These are phyloP conservation scores for Geopyxis carbonaria DNA, from an alignment of 495 filamentous ascomycete genomes.

Conservation along the genomic window DNA sequence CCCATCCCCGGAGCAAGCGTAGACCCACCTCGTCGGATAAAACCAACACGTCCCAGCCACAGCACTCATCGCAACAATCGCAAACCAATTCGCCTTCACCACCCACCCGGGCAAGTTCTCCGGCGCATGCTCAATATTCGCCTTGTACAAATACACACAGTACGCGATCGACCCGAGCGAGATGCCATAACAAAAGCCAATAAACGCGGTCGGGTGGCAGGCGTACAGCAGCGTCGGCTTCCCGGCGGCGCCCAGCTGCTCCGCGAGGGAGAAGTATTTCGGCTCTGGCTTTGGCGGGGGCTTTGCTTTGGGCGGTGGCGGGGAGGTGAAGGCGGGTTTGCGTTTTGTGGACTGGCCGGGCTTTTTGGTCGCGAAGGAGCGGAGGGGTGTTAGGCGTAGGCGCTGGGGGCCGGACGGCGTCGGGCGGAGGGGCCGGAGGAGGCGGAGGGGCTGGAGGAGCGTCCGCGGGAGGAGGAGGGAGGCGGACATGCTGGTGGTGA, in stretches of 20 bases:
- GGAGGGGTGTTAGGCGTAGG: too few species aligned
- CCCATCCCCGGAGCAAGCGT: background rate
- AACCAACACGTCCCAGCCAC: conserved; percentile 25
- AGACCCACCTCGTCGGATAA: conserved; percentile 13
- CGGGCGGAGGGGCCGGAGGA: too few species aligned
- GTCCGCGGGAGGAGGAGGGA: too few species aligned
- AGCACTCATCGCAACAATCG: conserved; percentile 39
- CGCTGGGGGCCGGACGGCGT: too few species aligned
- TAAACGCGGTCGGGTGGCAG: conserved; percentile 8
- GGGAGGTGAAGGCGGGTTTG: too few species aligned
- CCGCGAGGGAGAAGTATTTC: conserved; percentile 13
- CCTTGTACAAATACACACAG: conserved; percentile 10
- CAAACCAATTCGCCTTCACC: conserved; percentile 28
- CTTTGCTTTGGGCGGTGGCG: conserved; percentile 14
- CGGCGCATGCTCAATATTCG: conserved; percentile 9
- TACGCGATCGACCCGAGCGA: conserved; percentile 13
- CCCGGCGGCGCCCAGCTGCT: conserved; percentile 10
- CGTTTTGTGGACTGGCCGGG: too few species aligned
- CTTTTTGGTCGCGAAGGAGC: too few species aligned
- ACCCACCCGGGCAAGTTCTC: conserved; percentile 15
- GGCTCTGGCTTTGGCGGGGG: background rate
- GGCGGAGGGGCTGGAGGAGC: too few species aligned
- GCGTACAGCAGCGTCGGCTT: conserved; percentile 15
- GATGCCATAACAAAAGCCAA: conserved; percentile 13
- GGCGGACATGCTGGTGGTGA: too few species aligned